Percentiles rank a stretch among this genome's conserved stretches.
phyloP scores from a whole-genome alignment of 2,329 filamentous ascomycete species.

The Colletotrichum orbiculare region DNA sequence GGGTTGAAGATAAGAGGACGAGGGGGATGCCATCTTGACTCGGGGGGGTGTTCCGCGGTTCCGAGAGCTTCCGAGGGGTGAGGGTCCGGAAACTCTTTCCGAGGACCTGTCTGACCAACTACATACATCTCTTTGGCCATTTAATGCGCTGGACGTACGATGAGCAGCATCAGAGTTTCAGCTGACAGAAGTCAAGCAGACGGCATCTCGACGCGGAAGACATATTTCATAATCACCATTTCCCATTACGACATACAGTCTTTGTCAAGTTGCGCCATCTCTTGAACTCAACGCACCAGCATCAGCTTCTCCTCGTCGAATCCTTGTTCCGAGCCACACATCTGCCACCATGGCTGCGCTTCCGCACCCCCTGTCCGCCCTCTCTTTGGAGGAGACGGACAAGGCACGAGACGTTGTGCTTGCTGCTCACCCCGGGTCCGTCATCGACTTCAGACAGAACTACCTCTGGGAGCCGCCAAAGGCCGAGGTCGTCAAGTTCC shows the following conservation, averaged over 20 bases:
- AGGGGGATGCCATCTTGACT: conserved; percentile 10
- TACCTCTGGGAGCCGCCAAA: conserved; percentile 59
- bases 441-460: conserved; percentile 55
- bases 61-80: neutral
- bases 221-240: conserved; percentile 9
- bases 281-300: too few relatives aligned
- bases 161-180: conserved; percentile 7
- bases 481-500: conserved; percentile 51
- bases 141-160: conserved; percentile 3
- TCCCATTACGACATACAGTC: neutral
- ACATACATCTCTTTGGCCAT: conserved; percentile 9
- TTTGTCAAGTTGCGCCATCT: neutral
- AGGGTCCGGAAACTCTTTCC: conserved; percentile 9
- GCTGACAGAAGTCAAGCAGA: neutral
- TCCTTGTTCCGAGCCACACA: conserved; percentile 15
- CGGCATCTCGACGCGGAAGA: too few relatives aligned
- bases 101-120: neutral
- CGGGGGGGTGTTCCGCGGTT: conserved; percentile 7
- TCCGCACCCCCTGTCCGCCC: conserved; percentile 47
- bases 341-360: conserved; percentile 31
- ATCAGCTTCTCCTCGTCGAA: neutral
- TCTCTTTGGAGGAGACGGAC: conserved; percentile 45
- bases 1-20: conserved; percentile 28
- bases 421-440: conserved; percentile 42
- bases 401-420: conserved; percentile 49